A percentile compares a stretch with the other conserved stretches of the same genome.
phyloP scores from a whole-genome alignment of 441 rosid species.

The Bocquillonia castaneifolia region DNA sequence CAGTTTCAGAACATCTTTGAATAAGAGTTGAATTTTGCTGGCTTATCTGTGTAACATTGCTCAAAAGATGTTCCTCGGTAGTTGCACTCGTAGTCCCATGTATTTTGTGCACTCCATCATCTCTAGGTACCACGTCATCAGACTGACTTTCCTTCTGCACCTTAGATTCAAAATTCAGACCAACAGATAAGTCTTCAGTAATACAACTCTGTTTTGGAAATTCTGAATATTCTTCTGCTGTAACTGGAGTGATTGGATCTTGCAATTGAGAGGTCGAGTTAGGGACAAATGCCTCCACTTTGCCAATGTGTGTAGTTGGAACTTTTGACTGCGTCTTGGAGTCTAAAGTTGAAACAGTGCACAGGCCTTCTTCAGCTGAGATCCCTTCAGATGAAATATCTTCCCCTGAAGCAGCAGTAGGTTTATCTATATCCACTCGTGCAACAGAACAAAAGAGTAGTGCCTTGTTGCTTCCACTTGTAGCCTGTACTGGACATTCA shows the following conservation, averaged over 20 bases:
- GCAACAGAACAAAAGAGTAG: conserved; percentile 23
- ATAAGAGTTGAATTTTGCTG: conserved; percentile 23
- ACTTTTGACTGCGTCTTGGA: conserved; percentile 11
- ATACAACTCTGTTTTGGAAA: conserved; percentile 19
- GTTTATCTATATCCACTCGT: conserved; percentile 28
- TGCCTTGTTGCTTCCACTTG: conserved; percentile 25
- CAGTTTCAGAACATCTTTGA: conserved; percentile 27
- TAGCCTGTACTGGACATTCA: conserved; percentile 16
- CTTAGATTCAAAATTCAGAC: not conserved
- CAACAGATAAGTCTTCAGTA: conserved; percentile 18
- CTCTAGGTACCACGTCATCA: conserved; percentile 24
- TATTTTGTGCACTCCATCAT: conserved; percentile 25
- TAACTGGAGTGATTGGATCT: conserved; percentile 9
- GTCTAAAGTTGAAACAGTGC: conserved; percentile 18
- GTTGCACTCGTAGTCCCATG: conserved; percentile 18
- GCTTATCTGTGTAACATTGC: conserved; percentile 12
- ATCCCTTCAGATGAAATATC: conserved; percentile 15
- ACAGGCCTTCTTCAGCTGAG: conserved; percentile 30
- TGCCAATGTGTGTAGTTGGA: conserved; percentile 4
- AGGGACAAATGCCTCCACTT: conserved; percentile 19
- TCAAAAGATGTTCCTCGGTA: conserved; percentile 28
- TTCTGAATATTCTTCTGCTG: conserved; percentile 31
- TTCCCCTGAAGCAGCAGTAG: conserved; percentile 18
- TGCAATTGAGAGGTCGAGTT: conserved; percentile 12
- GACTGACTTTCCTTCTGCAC: conserved; percentile 16